Conservation (phyloP, 1,284 basidiomycete species). For the Cryptococcus deneoformans region DNA sequence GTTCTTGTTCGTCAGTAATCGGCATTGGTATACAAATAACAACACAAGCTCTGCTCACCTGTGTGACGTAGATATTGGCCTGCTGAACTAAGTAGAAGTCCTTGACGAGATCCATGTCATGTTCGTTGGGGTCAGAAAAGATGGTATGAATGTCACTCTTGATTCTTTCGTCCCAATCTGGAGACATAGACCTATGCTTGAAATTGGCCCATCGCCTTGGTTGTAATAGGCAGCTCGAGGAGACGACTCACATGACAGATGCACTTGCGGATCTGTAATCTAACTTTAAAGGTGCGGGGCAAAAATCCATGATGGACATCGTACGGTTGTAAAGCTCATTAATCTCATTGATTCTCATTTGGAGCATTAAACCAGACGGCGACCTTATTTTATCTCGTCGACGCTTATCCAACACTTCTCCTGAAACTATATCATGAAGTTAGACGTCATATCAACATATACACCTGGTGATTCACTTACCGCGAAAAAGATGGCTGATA, state of each 20-base stretch:
- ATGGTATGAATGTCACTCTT: conserved; percentile 25
- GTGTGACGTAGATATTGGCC: conserved; percentile 45
- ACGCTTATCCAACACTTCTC: conserved; percentile 37
- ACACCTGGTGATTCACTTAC: conserved; percentile 30
- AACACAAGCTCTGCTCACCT: conserved; percentile 9
- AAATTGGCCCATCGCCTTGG: conserved; percentile 18
- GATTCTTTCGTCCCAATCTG: conserved; percentile 32
- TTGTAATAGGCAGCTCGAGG: neutral
- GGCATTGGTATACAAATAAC: neutral
- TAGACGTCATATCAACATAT: conserved; percentile 14
- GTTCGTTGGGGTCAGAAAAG: conserved; percentile 26
- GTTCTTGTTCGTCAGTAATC: neutral
- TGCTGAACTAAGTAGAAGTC: conserved; percentile 42
- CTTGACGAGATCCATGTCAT: conserved; percentile 21
- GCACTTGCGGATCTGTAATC: conserved; percentile 17
- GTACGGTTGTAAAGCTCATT: conserved; percentile 40
- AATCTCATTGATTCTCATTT: conserved; percentile 41
- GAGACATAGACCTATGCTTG: conserved; percentile 12
- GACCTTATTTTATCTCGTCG: conserved; percentile 32
- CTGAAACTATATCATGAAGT: conserved; percentile 26
- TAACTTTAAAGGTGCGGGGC: conserved; percentile 36
- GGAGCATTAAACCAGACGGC: conserved; percentile 34
- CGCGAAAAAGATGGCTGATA: conserved; percentile 26
- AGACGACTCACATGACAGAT: conserved; percentile 17
- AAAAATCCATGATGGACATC: conserved; percentile 39